These are phyloP conservation scores for Phytophthora colocasiae DNA, from an alignment of 352 stramenopile genomes.

Conservation along the genomic window DNA sequence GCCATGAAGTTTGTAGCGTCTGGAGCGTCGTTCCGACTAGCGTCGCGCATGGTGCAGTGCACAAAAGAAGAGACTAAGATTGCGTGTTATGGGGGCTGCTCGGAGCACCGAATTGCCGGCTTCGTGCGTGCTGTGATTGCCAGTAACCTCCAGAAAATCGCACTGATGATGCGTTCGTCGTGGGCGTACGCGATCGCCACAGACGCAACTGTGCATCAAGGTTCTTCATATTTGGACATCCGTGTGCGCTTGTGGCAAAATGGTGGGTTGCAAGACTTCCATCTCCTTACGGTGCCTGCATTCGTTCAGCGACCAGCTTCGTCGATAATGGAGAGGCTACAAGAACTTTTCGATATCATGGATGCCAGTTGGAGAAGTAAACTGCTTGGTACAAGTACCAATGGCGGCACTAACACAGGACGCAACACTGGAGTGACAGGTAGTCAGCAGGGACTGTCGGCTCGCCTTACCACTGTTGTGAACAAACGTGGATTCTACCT, in stretches of 20 bases:
- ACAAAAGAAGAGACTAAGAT: slow-evolving; percentile 68
- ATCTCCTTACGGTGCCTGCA: slow-evolving; percentile 53
- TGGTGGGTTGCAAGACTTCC: slow-evolving; percentile 58
- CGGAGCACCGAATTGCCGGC: slow-evolving; percentile 52
- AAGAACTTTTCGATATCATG: slow-evolving; percentile 53
- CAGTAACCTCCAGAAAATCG: slow-evolving; percentile 71
- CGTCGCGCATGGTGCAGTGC: slow-evolving; percentile 62
- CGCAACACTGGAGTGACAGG: slow-evolving; percentile 50
- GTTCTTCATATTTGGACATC: slow-evolving; percentile 62
- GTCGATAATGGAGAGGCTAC: slow-evolving; percentile 44
- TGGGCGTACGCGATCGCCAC: slow-evolving; percentile 63
- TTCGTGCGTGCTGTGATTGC: slow-evolving; percentile 63
- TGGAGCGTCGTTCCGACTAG: slow-evolving; percentile 63
- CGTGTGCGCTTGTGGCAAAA: slow-evolving; percentile 67
- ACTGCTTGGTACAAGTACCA: slow-evolving; percentile 56
- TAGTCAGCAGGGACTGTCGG: slow-evolving; percentile 55
- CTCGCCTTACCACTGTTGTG: slow-evolving; percentile 50
- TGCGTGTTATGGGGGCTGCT: slow-evolving; percentile 54
- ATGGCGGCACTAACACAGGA: slow-evolving; percentile 51
- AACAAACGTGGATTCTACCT: slow-evolving; percentile 60
- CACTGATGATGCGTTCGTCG: slow-evolving; percentile 66
- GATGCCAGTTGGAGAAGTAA: slow-evolving; percentile 63
- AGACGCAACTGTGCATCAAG: slow-evolving; percentile 57
- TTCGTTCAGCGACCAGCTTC: slow-evolving; percentile 54
- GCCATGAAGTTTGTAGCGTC: slow-evolving; percentile 71